Conservation (phyloP, 176 grass and related monocot species). For the Elymus sibiricus region DNA sequence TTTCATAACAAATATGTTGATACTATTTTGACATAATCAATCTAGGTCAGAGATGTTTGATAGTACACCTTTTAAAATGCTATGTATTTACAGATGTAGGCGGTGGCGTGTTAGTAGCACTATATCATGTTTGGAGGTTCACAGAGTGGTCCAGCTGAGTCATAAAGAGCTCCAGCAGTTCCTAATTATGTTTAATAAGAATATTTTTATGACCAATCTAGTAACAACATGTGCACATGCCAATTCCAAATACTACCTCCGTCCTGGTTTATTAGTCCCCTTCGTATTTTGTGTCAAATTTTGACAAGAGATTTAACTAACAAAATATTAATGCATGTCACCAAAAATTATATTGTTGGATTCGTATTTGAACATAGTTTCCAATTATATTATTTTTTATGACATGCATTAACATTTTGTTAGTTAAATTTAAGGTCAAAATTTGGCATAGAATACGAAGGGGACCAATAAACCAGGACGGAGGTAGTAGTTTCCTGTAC, state of each 20-base stretch:
- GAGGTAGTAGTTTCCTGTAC: not conserved
- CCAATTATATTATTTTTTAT: too few relatives aligned
- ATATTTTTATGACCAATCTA: not conserved
- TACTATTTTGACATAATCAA: not conserved
- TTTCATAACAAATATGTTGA: not conserved
- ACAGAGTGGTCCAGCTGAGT: not conserved
- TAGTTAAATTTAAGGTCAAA: too few relatives aligned
- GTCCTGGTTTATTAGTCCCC: too few relatives aligned
- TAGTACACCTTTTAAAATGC: not conserved
- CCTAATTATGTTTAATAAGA: not conserved
- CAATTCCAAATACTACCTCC: not conserved
- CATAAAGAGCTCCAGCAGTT: not conserved
- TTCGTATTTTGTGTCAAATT: too few relatives aligned
- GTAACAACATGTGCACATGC: not conserved
- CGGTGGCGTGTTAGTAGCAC: not conserved
- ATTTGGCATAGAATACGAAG: too few relatives aligned
- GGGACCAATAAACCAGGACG: too few relatives aligned
- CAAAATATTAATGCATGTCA: too few relatives aligned
- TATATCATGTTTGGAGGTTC: constrained; percentile 10
- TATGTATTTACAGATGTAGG: not conserved
- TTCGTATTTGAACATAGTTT: too few relatives aligned
- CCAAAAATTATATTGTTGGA: too few relatives aligned
- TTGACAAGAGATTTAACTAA: too few relatives aligned
- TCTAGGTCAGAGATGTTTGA: not conserved
- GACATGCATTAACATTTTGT: too few relatives aligned